Conservation (phyloP, 2,329 filamentous ascomycete genomes). For the Zymoseptoria crescenta region DNA sequence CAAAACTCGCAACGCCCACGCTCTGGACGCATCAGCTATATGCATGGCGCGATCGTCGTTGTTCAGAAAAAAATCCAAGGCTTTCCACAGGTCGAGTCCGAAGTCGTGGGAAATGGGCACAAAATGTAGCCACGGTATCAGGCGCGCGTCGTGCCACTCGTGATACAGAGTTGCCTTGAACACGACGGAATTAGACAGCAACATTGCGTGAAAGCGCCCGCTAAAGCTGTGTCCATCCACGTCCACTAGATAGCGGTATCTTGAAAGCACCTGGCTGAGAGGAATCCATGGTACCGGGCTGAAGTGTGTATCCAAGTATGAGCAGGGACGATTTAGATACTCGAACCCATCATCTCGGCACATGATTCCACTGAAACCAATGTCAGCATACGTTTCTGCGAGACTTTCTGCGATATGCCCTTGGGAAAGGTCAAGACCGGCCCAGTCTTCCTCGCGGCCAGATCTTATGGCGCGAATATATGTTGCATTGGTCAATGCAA, state of each 20-base stretch:
- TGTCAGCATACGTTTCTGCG: no score
- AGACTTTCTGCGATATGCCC: neutral
- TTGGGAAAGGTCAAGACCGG: neutral
- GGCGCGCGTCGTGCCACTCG: slow-evolving; percentile 67
- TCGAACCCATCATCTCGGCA: no score
- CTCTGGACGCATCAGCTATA: neutral
- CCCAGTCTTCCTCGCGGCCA: neutral
- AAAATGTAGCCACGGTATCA: slow-evolving; percentile 73
- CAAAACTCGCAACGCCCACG: slow-evolving; percentile 9
- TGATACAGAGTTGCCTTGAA: slow-evolving; percentile 72
- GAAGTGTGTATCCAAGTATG: slow-evolving; percentile 11
- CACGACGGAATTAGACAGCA: slow-evolving; percentile 60
- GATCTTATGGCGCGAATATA: slow-evolving; percentile 18
- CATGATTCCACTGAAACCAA: no score
- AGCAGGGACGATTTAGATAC: neutral
- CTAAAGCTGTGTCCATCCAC: slow-evolving; percentile 58
- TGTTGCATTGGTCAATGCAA: slow-evolving; percentile 61
- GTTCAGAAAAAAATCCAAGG: slow-evolving; percentile 53
- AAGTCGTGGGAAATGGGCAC: slow-evolving; percentile 71
- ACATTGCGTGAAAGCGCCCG: slow-evolving; percentile 44
- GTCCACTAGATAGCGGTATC: slow-evolving; percentile 63
- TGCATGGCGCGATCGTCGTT: neutral
- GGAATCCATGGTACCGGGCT: neutral
- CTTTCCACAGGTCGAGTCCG: slow-evolving; percentile 57
- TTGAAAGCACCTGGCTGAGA: slow-evolving; percentile 36